These are phyloP conservation scores for Arthrobotrys iridis DNA, from an alignment of 2,329 filamentous ascomycete species.

Conservation along the genomic window DNA sequence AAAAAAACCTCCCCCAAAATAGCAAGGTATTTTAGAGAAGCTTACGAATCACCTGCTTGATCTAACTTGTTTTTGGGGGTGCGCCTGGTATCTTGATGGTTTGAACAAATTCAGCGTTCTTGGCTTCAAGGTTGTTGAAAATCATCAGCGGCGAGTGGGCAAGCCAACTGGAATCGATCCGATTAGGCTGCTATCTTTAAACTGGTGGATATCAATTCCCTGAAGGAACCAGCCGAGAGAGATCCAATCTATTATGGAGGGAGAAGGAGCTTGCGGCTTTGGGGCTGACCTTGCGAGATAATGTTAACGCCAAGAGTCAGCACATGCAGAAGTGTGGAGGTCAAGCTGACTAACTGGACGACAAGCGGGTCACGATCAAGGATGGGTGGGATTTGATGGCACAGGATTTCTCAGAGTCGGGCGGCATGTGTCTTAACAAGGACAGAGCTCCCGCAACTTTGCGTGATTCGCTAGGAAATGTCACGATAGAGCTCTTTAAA, in stretches of 20 bases:
- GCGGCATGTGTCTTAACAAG: slow-evolving; percentile 29
- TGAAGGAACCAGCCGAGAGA: slow-evolving; percentile 47
- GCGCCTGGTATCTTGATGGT: slow-evolving; percentile 27
- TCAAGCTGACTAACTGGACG: slow-evolving; percentile 45
- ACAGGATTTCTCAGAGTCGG: slow-evolving; percentile 30
- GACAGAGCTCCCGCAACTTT: slow-evolving; percentile 41
- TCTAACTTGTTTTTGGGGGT: slow-evolving; percentile 27
- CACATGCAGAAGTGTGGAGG: slow-evolving; percentile 39
- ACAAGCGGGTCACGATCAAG: slow-evolving; percentile 22
- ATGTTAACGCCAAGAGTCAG: slow-evolving; percentile 37
- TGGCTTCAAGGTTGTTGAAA: slow-evolving; percentile 46
- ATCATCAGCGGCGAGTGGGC: slow-evolving; percentile 2
- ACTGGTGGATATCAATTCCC: slow-evolving; percentile 48
- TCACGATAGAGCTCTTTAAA: slow-evolving; percentile 26
- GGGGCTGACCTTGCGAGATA: slow-evolving; percentile 36
- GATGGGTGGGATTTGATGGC: slow-evolving; percentile 27
- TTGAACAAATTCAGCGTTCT: slow-evolving; percentile 16
- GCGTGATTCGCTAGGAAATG: slow-evolving; percentile 34
- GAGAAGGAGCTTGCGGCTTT: slow-evolving; percentile 44
- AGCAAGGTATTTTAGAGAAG: neutral
- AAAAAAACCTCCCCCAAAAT: slow-evolving; percentile 23
- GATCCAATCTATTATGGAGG: slow-evolving; percentile 42
- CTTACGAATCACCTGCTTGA: slow-evolving; percentile 46
- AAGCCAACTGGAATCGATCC: slow-evolving; percentile 50
- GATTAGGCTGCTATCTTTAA: slow-evolving; percentile 54